A percentile compares a stretch with the other conserved stretches of the same genome.
Evolutionary conservation across 129 eudicot genomes (phyloP).

Genomic region (Calendula officinalis): DNA sequence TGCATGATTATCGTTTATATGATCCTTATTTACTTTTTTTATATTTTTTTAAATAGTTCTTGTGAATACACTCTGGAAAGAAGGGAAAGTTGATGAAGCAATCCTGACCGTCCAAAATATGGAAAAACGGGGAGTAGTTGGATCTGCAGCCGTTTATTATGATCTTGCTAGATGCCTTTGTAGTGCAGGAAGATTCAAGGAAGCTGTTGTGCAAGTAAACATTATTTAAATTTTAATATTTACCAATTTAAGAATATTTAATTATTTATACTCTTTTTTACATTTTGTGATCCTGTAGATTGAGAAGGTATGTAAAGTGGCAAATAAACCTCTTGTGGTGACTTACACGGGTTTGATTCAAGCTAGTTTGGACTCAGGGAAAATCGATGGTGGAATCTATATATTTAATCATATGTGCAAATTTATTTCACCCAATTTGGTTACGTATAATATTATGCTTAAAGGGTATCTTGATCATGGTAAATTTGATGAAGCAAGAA

Average conservation of each 20-base stretch:
- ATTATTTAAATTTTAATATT: not conserved
- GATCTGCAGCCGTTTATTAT: constrained; percentile 77
- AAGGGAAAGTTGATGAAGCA: constrained; percentile 85
- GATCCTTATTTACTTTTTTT: constrained; percentile 1
- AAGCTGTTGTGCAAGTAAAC: constrained; percentile 79
- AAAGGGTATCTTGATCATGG: constrained; percentile 67
- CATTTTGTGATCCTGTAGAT: constrained; percentile 39
- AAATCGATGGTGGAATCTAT: constrained; percentile 52
- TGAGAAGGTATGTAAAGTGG: constrained; percentile 83
- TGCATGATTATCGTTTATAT: constrained; percentile 2
- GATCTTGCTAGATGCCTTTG: constrained; percentile 99
- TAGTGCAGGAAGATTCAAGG: constrained; percentile 78
- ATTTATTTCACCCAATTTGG: constrained; percentile 76
- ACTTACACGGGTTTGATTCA: constrained; percentile 91
- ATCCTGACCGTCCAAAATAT: constrained; percentile 60
- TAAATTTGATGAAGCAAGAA: constrained; percentile 67
- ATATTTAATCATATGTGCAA: constrained; percentile 80
- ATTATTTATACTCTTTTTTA: not conserved
- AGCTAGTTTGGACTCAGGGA: constrained; percentile 64
- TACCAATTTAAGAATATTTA: not conserved
- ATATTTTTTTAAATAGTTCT: too few relatives aligned
- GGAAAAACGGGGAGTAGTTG: constrained; percentile 90
- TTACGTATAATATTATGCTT: constrained; percentile 81
- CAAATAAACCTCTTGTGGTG: constrained; percentile 85
- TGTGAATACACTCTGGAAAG: constrained; percentile 75